Evolutionary conservation across 441 rosid genomes (phyloP), one percentile per base, ranked within the genome.

Genomic region (Monsonia emarginata): DNA sequence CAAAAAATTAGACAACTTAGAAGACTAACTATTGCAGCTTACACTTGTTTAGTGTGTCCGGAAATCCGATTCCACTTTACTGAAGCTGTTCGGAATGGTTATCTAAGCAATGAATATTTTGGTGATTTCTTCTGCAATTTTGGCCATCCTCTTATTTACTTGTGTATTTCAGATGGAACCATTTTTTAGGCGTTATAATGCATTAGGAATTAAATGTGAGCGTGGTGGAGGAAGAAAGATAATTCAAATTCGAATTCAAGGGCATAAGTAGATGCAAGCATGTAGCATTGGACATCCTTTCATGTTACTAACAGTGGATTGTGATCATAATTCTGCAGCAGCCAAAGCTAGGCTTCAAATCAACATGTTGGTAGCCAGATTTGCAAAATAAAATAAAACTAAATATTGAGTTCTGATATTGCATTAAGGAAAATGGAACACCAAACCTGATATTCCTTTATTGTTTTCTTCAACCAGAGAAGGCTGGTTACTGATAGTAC

Each of bases 401-500:
- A 27, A 61, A 31, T 42, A 54, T 57, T 48, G 38, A 13, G 21
- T 56, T 34, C 25, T 28, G 63, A 38, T 27, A 27, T 21, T 18
- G 13, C 38, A 60, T 56, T 22, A 65, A 65, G 67, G 64, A 74
- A 62, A 60, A 25, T 4, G 22, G 65, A 74, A 64, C 69, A 72
- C 46, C 69, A 57, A 61, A 88, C 94, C 96, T 77, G 81, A 80
- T 69, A 56, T 74, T 71, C 70, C 84, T 62, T 65, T 72, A 50
- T 44, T 72, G 61, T 68, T 72, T 71, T 69, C 79, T 61, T 50
- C 74, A 64, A 65, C 73, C 31, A 66, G 72, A 67, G 62, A 64
- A 76, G 68, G 4, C 9, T 58, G 70, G 71, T 42, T 54, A 4
- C 34, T 25, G 59, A 50, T 75, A 63, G 69, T 63, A 69, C 68